Base-by-base conservation (phyloP, 169 alveolate species). In the Plasmodium chabaudi region DNA sequence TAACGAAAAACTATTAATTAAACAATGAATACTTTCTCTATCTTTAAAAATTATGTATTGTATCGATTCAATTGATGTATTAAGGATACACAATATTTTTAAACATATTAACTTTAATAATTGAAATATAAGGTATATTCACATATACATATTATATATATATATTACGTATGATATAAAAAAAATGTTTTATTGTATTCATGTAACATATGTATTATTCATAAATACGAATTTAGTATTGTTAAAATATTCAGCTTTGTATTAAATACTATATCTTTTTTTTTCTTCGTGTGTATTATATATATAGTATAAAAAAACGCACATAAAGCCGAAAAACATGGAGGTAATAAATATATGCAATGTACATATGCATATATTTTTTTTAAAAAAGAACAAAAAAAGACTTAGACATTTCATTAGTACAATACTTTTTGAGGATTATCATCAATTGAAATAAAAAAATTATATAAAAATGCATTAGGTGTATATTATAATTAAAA, bases 381-480 rank as follows among this genome's bases (percentile, higher is more conserved):
- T 51, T 49, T 49, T n/a, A 59, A 59, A 72, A 72, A 57, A 13
- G 44, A 71, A 71, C 53, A 56, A 25, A 72, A 72, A 34, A 72
- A 59, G 87, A 72, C 49, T 72, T 72, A 72, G 87, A 72, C 87
- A 72, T 72, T 72, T 72, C 63, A 72, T 72, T 44, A 72, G 49
- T 72, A 12, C 39, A 72, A 59, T 9, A 9, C 25, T 23, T 72
- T 56, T 72, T 72, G 15, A 56, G 61, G 34, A 57, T 49, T 56
- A 57, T 59, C 60, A 51, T 72, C 61, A 51, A 17, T 57, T 17
- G 21, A 25, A 57, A 57, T 56, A 72, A 34, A 56, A 56, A 39
- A 72, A 72, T 25, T 49, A 49, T 17, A 42, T 25, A 71, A 71
- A 49, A 42, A 57, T 59, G 72, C 44, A 25, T 72, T 72, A 25